Evolutionary conservation across 306 rosid genomes (phyloP).

Genomic region (Cucurbita ficifolia): DNA sequence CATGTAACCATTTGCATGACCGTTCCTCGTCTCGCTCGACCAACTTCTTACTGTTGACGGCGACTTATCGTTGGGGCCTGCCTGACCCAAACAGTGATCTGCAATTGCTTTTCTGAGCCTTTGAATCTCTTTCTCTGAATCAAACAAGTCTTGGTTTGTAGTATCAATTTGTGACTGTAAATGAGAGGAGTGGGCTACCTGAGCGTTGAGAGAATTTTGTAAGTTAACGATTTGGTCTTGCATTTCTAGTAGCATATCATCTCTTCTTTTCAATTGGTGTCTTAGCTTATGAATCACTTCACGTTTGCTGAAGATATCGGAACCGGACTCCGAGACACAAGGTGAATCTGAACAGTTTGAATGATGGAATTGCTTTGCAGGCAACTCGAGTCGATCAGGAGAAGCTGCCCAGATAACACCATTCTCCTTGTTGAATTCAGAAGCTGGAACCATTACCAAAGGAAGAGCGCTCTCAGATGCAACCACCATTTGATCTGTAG

Average conservation of each 20-base stretch:
- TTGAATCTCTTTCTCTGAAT: constrained; percentile 74
- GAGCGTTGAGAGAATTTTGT: constrained; percentile 60
- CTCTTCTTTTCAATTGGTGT: constrained; percentile 86
- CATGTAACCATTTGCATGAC: constrained; percentile 43
- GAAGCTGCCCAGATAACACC: constrained; percentile 74
- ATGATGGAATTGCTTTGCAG: constrained; percentile 60
- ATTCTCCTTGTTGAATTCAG: constrained; percentile 65
- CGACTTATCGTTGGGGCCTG: constrained; percentile 26
- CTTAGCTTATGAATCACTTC: constrained; percentile 89
- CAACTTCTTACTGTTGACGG: constrained; percentile 3
- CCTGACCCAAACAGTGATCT: constrained; percentile 55
- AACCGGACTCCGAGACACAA: constrained; percentile 88
- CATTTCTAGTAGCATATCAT: constrained; percentile 92
- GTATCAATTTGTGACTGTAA: constrained; percentile 71
- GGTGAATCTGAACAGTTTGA: constrained; percentile 95
- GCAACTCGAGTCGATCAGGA: constrained; percentile 80
- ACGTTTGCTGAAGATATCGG: constrained; percentile 79
- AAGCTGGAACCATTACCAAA: constrained; percentile 60
- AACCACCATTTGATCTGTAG: constrained; percentile 37
- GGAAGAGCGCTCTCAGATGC: constrained; percentile 58
- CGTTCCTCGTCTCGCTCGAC: constrained; percentile 28
- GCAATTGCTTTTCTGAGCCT: constrained; percentile 86
- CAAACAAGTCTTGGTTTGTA: constrained; percentile 58
- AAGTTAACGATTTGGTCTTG: constrained; percentile 84
- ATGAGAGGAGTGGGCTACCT: constrained; percentile 55